Percentiles rank a stretch among this genome's conserved stretches.
phyloP scores from a whole-genome alignment of 441 rosid genomes.

The Eruca vesicaria region DNA sequence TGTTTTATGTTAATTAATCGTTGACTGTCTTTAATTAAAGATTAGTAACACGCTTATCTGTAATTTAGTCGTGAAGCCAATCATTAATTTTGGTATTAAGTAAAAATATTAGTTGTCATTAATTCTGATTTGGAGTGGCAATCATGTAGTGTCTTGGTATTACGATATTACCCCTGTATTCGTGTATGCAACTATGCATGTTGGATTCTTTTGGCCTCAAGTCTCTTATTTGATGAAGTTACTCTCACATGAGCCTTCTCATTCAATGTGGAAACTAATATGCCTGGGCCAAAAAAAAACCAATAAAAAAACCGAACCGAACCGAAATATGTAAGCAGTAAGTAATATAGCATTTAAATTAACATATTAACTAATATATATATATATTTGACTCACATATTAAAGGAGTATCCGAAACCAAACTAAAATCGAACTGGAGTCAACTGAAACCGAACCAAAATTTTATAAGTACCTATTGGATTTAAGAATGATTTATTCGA shows the following conservation, averaged over 20 bases:
- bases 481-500: no score
- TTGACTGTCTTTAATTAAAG: conserved; percentile 27
- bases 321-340: no score
- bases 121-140: neutral
- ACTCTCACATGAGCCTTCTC: neutral
- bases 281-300: no score
- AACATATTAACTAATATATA: no score
- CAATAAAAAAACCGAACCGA: no score
- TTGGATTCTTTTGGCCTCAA: neutral
- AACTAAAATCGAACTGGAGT: no score
- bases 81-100: conserved; percentile 8
- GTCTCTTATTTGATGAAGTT: neutral
- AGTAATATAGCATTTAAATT: no score
- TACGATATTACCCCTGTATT: neutral
- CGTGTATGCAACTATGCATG: neutral
- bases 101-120: conserved; percentile 12
- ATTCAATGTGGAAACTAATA: neutral
- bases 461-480: no score
- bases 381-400: no score
- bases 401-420: no score
- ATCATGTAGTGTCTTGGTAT: neutral
- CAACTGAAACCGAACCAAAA: no score
- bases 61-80: conserved; percentile 28
- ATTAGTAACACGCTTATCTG: conserved; percentile 26
- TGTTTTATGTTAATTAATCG: conserved; percentile 18